Conservation (phyloP, 192 early-diverging fungal genomes). For the Cetraspora pellucida region DNA sequence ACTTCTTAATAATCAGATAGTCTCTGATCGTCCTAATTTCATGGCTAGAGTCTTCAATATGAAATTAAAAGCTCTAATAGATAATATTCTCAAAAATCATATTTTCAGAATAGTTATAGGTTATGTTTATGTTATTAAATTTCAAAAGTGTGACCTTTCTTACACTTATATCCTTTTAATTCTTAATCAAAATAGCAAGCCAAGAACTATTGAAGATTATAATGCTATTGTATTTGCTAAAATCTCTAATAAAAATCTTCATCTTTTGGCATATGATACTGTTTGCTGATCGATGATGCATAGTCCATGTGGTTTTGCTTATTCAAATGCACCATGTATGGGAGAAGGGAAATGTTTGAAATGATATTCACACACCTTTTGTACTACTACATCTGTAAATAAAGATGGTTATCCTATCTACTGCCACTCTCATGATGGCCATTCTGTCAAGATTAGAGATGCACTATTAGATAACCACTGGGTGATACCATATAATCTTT, state of each 20-base stretch:
- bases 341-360: conserved; percentile 38
- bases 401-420: conserved; percentile 41
- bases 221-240: conserved; percentile 38
- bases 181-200: conserved; percentile 24
- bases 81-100: conserved; percentile 24
- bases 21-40: conserved; percentile 34
- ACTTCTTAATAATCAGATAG: conserved; percentile 19
- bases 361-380: conserved; percentile 29
- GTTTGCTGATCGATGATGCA: too few relatives aligned
- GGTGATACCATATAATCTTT: conserved; percentile 43
- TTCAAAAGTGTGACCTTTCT: conserved; percentile 46
- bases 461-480: conserved; percentile 40
- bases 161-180: conserved; percentile 46
- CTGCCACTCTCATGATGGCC: background rate
- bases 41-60: conserved; percentile 31
- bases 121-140: too few relatives aligned
- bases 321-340: conserved; percentile 39
- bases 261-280: conserved; percentile 26
- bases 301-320: conserved; percentile 34
- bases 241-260: conserved; percentile 31
- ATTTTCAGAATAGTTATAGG: conserved; percentile 39
- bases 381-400: conserved; percentile 14
- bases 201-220: conserved; percentile 29
- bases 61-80: conserved; percentile 30
- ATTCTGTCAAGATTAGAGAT: too few relatives aligned